Evolutionary conservation across 768 basidiomycete genomes (phyloP).

Genomic region (Suillus alpinus): DNA sequence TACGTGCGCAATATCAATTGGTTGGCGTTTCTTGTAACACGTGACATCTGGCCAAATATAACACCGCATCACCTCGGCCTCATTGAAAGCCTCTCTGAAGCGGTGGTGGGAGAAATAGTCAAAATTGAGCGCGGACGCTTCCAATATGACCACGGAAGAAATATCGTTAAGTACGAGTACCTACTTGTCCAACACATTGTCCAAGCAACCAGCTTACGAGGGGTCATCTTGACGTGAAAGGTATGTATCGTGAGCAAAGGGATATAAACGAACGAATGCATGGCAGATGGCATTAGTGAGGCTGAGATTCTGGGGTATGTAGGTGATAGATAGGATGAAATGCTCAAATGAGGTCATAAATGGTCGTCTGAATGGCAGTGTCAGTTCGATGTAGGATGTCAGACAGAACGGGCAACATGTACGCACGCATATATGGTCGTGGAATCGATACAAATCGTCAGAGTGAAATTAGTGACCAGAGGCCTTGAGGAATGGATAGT

Average conservation of each 20-base stretch:
- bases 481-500: constrained; percentile 21
- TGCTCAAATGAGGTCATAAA: constrained; percentile 20
- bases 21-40: too few relatives aligned
- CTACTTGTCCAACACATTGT: neutral
- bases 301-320: constrained; percentile 27
- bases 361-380: constrained; percentile 20
- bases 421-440: constrained; percentile 23
- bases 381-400: constrained; percentile 3
- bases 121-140: neutral
- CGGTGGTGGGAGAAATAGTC: neutral
- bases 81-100: too few relatives aligned
- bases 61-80: too few relatives aligned
- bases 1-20: too few relatives aligned
- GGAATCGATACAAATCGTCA: constrained; percentile 24
- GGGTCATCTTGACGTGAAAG: constrained; percentile 5
- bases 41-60: too few relatives aligned
- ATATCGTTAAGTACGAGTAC: neutral
- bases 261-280: constrained; percentile 23
- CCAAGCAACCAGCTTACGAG: neutral
- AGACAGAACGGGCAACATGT: neutral
- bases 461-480: constrained; percentile 25
- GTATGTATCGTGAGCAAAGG: constrained; percentile 16
- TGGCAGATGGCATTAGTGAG: constrained; percentile 15
- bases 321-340: constrained; percentile 20
- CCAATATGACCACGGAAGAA: neutral